Conservation (phyloP, 2,329 filamentous ascomycete genomes). For the Microthyrium microscopicum region DNA sequence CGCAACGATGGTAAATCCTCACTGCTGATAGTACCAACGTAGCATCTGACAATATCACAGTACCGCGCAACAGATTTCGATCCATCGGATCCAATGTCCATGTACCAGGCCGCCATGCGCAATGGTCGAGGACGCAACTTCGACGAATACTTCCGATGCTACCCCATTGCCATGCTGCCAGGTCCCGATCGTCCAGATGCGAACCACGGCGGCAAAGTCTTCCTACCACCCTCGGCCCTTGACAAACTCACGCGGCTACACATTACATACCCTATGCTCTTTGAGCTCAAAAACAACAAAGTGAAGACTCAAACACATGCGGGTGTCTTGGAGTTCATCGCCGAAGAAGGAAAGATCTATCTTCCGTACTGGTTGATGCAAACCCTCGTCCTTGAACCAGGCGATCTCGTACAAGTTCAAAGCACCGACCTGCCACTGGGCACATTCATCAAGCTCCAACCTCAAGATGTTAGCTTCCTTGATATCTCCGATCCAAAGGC, state of each 20-base stretch:
- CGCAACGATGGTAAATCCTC: not conserved
- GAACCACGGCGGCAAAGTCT: conserved; percentile 95
- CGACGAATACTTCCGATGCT: conserved; percentile 97
- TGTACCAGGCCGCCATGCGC: conserved; percentile 36
- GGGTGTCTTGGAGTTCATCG: conserved; percentile 92
- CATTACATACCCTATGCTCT: conserved; percentile 93
- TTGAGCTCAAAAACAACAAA: conserved; percentile 85
- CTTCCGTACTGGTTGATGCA: conserved; percentile 97
- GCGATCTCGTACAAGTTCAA: conserved; percentile 88
- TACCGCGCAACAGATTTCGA: conserved; percentile 28
- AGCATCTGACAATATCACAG: conserved; percentile 10
- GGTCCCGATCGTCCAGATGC: conserved; percentile 76
- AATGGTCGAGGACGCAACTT: conserved; percentile 53
- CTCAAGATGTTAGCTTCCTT: conserved; percentile 82
- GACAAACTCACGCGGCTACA: conserved; percentile 93
- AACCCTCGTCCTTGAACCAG: conserved; percentile 73
- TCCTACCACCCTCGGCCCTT: conserved; percentile 87
- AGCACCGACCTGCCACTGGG: conserved; percentile 85
- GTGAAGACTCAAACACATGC: conserved; percentile 71
- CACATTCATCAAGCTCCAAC: conserved; percentile 88
- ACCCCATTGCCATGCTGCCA: conserved; percentile 85
- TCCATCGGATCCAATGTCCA: conserved; percentile 35
- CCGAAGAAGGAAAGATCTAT: conserved; percentile 92
- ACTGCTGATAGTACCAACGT: not conserved
- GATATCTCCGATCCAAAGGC: conserved; percentile 96